Evolutionary conservation across 116 monocot species (phyloP), one percentile per base, ranked within the genome.

Genomic region (Posidonia oceanica): DNA sequence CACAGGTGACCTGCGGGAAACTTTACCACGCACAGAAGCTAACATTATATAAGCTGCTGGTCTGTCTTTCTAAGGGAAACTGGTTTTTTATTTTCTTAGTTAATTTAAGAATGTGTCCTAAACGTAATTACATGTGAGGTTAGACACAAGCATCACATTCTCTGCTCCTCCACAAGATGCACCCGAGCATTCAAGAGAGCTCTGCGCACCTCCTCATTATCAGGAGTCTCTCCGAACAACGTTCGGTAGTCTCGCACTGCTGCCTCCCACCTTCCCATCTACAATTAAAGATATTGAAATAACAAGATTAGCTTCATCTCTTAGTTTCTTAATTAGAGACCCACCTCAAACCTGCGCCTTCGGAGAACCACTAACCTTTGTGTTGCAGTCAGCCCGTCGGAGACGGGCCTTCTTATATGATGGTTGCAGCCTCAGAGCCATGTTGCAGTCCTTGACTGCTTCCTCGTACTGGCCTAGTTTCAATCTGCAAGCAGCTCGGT

Each of bases 321-420:
- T 29, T 29, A 29, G 29, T 29, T 0, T 29, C 29, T 29, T 29
- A 29, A 29, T 29, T 29, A 29, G 29, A 29, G 29, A 29, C 1
- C 29, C 29, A 29, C 29, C 29, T 29, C 1, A 29, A 29, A 29
- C 29, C 29, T 0, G 29, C 29, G 29, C 29, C 29, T 29, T 29
- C 29, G 29, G 29, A 29, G 29, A 1, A 29, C 29, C 15, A 20
- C 17, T 3, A 17, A 85, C 85, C 85, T 81, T 81, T 62, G 63
- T 53, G 71, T 85, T 66, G 76, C 81, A 81, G 64, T 81, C 79
- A 10, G 85, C 85, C 71, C 85, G 75, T 59, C 81, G 71, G 42
- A 81, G 73, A 37, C 81, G 71, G 3, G 85, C 85, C 57, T 85
- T 85, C 39, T 61, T 63, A 59, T 81, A 85, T 1, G 75, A 52